Percentiles rank a stretch among this genome's conserved stretches.
Conservation (phyloP, 805 yeast species). For the Candida saitoana region DNA sequence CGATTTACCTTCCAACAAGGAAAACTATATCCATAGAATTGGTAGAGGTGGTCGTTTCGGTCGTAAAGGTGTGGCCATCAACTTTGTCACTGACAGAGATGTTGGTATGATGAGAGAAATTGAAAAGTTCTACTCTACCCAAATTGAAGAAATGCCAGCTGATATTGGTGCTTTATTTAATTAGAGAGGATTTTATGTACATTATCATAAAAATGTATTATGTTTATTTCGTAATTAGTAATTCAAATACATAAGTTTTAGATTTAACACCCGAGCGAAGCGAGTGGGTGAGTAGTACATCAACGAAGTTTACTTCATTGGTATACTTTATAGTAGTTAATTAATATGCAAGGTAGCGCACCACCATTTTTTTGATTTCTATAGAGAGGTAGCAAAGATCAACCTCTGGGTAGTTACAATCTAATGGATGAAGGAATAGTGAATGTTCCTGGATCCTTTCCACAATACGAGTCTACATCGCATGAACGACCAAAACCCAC, state of each 20-base stretch:
- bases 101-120: slow-evolving; percentile 72
- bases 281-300: too few species aligned
- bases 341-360: neutral
- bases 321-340: too few species aligned
- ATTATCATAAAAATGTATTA: slow-evolving; percentile 3
- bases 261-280: too few species aligned
- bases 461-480: slow-evolving; percentile 4
- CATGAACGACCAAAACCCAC: slow-evolving; percentile 4
- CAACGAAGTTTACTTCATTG: too few species aligned
- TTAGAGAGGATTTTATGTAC: slow-evolving; percentile 16
- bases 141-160: slow-evolving; percentile 91
- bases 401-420: neutral
- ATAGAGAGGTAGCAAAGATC: neutral
- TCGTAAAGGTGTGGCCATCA: slow-evolving; percentile 96
- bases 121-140: slow-evolving; percentile 84
- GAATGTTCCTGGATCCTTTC: slow-evolving; percentile 15
- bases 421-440: neutral
- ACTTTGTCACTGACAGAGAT: slow-evolving; percentile 83
- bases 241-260: neutral
- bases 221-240: slow-evolving; percentile 1
- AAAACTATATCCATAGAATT: slow-evolving; percentile 94
- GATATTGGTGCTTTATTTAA: slow-evolving; percentile 50
- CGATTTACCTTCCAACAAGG: slow-evolving; percentile 86
- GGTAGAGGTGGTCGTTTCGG: slow-evolving; percentile 99
- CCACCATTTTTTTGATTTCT: neutral